phyloP scores from a whole-genome alignment of 441 rosid genomes.

The Arabidopsis lyrata region DNA sequence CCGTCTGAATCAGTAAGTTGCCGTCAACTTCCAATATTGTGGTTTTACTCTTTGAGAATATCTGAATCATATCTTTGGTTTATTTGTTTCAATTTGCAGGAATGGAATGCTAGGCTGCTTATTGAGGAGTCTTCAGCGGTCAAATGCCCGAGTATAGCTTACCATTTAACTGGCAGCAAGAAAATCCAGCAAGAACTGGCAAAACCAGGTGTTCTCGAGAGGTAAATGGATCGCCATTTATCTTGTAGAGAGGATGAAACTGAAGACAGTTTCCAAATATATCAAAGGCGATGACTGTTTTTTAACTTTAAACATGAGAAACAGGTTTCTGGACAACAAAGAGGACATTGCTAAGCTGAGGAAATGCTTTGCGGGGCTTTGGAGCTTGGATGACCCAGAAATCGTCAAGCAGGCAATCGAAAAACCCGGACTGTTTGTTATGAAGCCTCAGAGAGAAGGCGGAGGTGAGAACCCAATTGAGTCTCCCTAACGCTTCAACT shows the following conservation, averaged over 20 bases:
- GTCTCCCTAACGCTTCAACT: neutral
- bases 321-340: slow-evolving; percentile 80
- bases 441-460: slow-evolving; percentile 99
- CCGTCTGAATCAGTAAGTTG: slow-evolving; percentile 90
- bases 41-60: neutral
- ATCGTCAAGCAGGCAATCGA: slow-evolving; percentile 75
- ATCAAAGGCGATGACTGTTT: slow-evolving; percentile 4
- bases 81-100: slow-evolving; percentile 48
- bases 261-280: slow-evolving; percentile 1
- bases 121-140: slow-evolving; percentile 89
- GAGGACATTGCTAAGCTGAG: slow-evolving; percentile 79
- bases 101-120: slow-evolving; percentile 90
- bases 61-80: neutral
- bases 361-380: slow-evolving; percentile 92
- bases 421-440: slow-evolving; percentile 73
- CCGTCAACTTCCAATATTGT: neutral
- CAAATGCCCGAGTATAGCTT: slow-evolving; percentile 93
- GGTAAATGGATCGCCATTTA: slow-evolving; percentile 51
- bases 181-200: slow-evolving; percentile 98
- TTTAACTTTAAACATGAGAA: slow-evolving; percentile 19
- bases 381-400: slow-evolving; percentile 87
- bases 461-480: slow-evolving; percentile 62
- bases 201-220: slow-evolving; percentile 89
- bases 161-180: slow-evolving; percentile 94
- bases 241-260: slow-evolving; percentile 14